Evolutionary conservation across 257 asterid genomes (phyloP).

Genomic region (Solanum chiquidenum): DNA sequence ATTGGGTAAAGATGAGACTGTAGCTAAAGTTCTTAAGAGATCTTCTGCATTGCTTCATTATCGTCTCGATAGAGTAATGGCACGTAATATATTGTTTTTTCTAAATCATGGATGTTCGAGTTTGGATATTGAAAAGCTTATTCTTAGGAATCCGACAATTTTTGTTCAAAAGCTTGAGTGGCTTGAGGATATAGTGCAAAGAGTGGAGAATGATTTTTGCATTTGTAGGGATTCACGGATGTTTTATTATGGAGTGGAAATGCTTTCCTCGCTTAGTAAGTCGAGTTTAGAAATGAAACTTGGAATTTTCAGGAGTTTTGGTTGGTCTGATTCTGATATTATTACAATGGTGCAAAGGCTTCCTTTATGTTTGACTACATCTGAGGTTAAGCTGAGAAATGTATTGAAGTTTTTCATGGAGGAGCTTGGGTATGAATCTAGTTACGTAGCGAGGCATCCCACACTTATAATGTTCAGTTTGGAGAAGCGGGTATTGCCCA

Average conservation of each 20-base stretch:
- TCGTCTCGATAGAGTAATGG: not conserved
- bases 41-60: not conserved
- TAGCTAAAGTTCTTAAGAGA: not conserved
- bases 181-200: not conserved
- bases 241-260: slow-evolving; percentile 9
- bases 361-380: not conserved
- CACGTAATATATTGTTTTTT: not conserved
- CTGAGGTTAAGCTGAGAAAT: not conserved
- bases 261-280: not conserved
- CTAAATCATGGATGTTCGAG: not conserved
- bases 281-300: slow-evolving; percentile 1
- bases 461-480: not conserved
- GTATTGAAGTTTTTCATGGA: not conserved
- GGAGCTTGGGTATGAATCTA: not conserved
- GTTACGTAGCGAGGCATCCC: not conserved
- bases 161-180: not conserved
- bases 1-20: slow-evolving; percentile 4
- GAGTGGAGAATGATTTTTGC: slow-evolving; percentile 13
- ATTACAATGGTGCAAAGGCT: slow-evolving; percentile 1
- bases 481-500: not conserved
- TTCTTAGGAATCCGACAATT: not conserved
- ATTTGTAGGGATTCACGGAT: slow-evolving; percentile 1
- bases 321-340: slow-evolving; percentile 10
- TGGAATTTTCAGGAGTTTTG: slow-evolving; percentile 12
- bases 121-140: not conserved